These are phyloP conservation scores for Bipolaris bicolor DNA, from an alignment of 2,329 filamentous ascomycete genomes.

Conservation along the genomic window DNA sequence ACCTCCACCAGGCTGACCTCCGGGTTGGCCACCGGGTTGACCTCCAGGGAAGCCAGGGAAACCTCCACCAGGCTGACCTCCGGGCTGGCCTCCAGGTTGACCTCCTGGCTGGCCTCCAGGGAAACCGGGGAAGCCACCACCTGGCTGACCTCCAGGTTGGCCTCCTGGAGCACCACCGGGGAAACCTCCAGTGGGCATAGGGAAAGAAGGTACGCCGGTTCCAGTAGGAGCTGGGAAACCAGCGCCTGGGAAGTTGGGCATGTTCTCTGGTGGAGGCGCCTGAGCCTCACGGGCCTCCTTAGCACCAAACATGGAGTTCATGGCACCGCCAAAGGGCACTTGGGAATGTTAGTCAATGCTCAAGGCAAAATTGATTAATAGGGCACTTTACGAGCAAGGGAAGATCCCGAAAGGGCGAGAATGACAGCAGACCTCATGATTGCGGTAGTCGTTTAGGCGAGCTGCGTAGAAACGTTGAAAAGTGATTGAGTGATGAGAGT, in stretches of 20 bases:
- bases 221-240: slow-evolving; percentile 15
- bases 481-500: background rate
- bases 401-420: slow-evolving; percentile 31
- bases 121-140: background rate
- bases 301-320: slow-evolving; percentile 23
- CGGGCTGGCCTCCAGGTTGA: background rate
- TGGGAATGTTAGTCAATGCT: background rate
- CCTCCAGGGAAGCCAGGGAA: background rate
- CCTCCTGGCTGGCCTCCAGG: background rate
- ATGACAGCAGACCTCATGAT: slow-evolving; percentile 33
- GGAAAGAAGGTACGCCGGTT: slow-evolving; percentile 1
- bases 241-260: background rate
- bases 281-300: slow-evolving; percentile 14
- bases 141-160: background rate
- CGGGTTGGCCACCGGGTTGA: no score
- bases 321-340: slow-evolving; percentile 17
- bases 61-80: no score
- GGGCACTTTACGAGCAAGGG: slow-evolving; percentile 16
- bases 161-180: background rate
- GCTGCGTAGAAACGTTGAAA: background rate
- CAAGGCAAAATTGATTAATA: background rate
- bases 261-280: slow-evolving; percentile 1
- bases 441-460: background rate
- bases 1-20: background rate
- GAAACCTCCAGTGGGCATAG: slow-evolving; percentile 2